A percentile compares a stretch with the other conserved stretches of the same genome.
These are phyloP conservation scores for Phytophthora litchii DNA, from an alignment of 352 stramenopile species.

Conservation along the genomic window DNA sequence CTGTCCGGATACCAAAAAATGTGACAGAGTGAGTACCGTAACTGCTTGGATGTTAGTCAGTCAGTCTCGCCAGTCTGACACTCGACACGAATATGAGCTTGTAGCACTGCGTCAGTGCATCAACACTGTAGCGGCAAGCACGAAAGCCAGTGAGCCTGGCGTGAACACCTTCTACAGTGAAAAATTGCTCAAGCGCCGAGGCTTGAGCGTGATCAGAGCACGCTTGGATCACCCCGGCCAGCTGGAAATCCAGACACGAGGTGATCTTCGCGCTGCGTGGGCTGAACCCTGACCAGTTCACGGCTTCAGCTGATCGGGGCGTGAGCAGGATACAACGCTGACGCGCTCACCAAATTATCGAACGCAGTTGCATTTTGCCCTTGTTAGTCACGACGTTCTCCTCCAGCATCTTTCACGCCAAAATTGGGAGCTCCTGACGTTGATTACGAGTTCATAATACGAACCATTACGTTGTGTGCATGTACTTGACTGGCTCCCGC, in stretches of 20 bases:
- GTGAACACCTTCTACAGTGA: conserved; percentile 4
- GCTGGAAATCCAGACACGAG: conserved; percentile 11
- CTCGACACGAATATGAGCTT: no score
- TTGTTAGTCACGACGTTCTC: conserved; percentile 3
- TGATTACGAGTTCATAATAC: no score
- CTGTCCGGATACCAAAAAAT: not conserved
- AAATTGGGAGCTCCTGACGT: conserved; percentile 5
- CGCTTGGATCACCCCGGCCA: conserved; percentile 22
- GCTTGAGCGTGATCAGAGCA: conserved; percentile 11
- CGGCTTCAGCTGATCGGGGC: conserved; percentile 24
- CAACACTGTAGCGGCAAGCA: no score
- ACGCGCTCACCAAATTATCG: conserved; percentile 4
- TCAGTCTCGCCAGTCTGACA: not conserved
- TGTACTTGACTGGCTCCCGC: conserved; percentile 2
- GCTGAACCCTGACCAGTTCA: conserved; percentile 9
- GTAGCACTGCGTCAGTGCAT: no score
- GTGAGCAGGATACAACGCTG: conserved; percentile 1
- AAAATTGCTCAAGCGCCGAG: conserved; percentile 4
- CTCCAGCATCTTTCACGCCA: conserved; percentile 9
- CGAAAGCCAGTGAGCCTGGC: conserved; percentile 1
- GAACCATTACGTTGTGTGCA: no score
- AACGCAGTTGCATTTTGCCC: not conserved
- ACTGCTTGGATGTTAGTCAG: conserved; percentile 19
- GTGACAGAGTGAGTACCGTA: conserved; percentile 7
- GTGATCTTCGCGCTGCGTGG: not conserved